Conservation (phyloP, 495 filamentous ascomycete genomes). For the Massariosphaeria phaeospora region DNA sequence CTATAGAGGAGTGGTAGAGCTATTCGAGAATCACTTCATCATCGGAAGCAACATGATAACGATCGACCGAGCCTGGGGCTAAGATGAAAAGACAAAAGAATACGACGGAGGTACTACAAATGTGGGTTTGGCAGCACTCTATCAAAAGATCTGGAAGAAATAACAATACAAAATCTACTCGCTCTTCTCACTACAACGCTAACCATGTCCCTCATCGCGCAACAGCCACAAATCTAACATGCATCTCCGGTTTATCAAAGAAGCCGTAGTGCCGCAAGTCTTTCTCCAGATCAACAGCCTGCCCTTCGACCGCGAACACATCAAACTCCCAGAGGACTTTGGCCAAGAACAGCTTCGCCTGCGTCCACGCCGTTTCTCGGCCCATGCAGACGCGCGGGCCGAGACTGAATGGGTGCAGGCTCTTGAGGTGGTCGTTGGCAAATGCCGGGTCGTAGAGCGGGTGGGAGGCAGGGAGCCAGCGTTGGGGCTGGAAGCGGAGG, state of each 20-base stretch:
- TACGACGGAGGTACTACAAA: too few relatives aligned
- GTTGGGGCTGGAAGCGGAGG: slow-evolving; percentile 3
- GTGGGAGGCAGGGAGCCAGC: not conserved
- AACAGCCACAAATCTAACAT: slow-evolving; percentile 1
- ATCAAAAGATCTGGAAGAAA: too few relatives aligned
- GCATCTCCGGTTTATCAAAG: not conserved
- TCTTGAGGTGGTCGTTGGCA: not conserved
- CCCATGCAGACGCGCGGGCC: not conserved
- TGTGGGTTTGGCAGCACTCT: too few relatives aligned
- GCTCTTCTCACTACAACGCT: too few relatives aligned
- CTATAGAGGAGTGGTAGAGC: too few relatives aligned
- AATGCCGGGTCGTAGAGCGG: not conserved
- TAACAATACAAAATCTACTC: too few relatives aligned
- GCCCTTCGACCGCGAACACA: slow-evolving; percentile 1
- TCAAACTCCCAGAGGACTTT: slow-evolving; percentile 6
- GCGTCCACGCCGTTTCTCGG: not conserved
- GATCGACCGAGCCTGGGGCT: too few relatives aligned
- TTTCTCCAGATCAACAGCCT: slow-evolving; percentile 2
- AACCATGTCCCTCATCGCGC: too few relatives aligned
- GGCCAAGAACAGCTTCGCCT: not conserved
- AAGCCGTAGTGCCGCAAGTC: not conserved
- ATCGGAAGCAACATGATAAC: too few relatives aligned
- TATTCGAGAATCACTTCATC: too few relatives aligned
- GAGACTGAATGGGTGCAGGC: not conserved
- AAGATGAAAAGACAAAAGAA: too few relatives aligned